Conservation (phyloP, 768 basidiomycete genomes). For the Boletus reticuloceps region DNA sequence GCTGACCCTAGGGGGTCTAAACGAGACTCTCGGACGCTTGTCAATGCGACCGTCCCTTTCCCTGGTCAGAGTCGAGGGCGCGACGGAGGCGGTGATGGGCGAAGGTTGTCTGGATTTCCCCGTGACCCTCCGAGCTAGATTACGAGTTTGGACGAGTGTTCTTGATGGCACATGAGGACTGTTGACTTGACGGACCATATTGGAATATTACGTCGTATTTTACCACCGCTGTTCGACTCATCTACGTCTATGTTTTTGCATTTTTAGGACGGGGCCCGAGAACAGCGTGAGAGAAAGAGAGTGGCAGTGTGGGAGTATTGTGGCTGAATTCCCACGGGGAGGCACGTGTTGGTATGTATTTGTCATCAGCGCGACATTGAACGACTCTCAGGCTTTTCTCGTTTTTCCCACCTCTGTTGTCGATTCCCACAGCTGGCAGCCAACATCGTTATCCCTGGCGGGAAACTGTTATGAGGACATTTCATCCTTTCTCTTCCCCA, state of each 20-base stretch:
- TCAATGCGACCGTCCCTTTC: conserved; percentile 31
- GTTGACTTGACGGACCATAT: conserved; percentile 5
- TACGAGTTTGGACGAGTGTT: conserved; percentile 11
- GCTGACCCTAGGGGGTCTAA: conserved; percentile 19
- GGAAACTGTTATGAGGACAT: conserved; percentile 45
- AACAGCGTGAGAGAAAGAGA: not conserved
- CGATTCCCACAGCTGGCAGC: conserved; percentile 46
- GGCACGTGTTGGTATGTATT: conserved; percentile 28
- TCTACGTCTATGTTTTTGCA: conserved; percentile 6
- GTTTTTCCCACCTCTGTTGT: conserved; percentile 47
- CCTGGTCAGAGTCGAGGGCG: conserved; percentile 28
- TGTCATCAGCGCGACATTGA: conserved; percentile 14
- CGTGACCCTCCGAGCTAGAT: conserved; percentile 43
- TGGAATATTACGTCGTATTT: conserved; percentile 20
- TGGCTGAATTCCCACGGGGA: conserved; percentile 28
- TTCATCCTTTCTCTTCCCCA: conserved; percentile 42
- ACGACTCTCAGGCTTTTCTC: conserved; percentile 28
- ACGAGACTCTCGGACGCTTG: conserved; percentile 23
- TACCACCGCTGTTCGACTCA: conserved; percentile 12
- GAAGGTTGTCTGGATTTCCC: conserved; percentile 31
- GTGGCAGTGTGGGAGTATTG: conserved; percentile 17
- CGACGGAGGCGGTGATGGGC: conserved; percentile 23
- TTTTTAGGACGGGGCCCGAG: conserved; percentile 7
- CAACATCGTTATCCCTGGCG: conserved; percentile 37
- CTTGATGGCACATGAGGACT: conserved; percentile 19